Conservation (phyloP, 805 yeast species). For the Candida ascalaphidarum region DNA sequence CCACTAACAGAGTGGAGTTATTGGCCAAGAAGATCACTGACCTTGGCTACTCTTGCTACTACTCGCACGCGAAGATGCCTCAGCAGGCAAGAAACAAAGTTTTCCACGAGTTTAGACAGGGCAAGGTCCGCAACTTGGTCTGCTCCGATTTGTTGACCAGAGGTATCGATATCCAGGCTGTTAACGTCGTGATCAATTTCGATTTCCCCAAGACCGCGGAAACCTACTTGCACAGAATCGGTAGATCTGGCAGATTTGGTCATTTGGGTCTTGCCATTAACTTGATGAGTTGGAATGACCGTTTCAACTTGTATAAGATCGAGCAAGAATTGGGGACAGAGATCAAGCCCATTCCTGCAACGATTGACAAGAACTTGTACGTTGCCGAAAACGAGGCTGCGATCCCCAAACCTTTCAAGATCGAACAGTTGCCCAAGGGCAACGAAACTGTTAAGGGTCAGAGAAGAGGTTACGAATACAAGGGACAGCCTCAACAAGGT, state of each 20-base stretch:
- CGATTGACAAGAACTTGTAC: slow-evolving; percentile 80
- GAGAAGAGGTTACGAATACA: slow-evolving; percentile 32
- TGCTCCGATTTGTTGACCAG: slow-evolving; percentile 95
- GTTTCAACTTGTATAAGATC: slow-evolving; percentile 86
- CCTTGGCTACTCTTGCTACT: slow-evolving; percentile 92
- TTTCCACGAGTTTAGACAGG: slow-evolving; percentile 97
- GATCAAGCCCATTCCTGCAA: slow-evolving; percentile 93
- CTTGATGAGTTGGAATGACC: slow-evolving; percentile 93
- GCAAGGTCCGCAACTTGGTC: slow-evolving; percentile 93
- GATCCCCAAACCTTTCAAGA: slow-evolving; percentile 86
- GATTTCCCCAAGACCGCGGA: slow-evolving; percentile 98
- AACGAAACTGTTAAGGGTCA: slow-evolving; percentile 23
- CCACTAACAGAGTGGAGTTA: slow-evolving; percentile 92
- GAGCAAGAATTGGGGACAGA: slow-evolving; percentile 98
- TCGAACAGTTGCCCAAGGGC: slow-evolving; percentile 48
- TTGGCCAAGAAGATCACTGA: slow-evolving; percentile 95
- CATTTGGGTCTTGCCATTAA: slow-evolving; percentile 97
- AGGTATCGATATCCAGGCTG: slow-evolving; percentile 99
- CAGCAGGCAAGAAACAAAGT: slow-evolving; percentile 96
- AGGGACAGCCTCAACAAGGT: slow-evolving; percentile 45
- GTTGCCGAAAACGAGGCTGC: slow-evolving; percentile 71
- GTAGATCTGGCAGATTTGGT: slow-evolving; percentile 98
- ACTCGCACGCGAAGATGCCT: slow-evolving; percentile 96
- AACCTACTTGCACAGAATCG: slow-evolving; percentile 95
- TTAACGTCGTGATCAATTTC: slow-evolving; percentile 93